Evolutionary conservation across 2,329 filamentous ascomycete genomes (phyloP), one percentile per base, ranked within the genome.

Genomic region (Juglanconis sp.): DNA sequence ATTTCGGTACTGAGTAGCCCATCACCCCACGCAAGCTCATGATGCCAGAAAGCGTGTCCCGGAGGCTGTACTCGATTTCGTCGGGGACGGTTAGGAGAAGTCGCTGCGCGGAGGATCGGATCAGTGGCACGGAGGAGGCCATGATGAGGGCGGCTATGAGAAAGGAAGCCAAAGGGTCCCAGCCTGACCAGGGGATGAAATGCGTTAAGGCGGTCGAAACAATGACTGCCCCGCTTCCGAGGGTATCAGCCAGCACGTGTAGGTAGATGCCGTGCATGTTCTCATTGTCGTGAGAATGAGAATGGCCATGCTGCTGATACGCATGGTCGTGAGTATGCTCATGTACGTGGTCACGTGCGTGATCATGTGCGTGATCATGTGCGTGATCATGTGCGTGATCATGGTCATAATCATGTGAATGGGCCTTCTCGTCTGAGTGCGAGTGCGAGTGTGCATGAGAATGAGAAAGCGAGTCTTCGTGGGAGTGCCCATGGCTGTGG

Each of bases 191-290:
- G 15, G 90, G 90, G 70, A 91, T 89, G 68, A 91, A 87, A 70
- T 96, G 89, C 0, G 96, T 96, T 30, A 98, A 80, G 0, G 91
- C 78, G 0, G 95, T 99, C 7, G 92, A 97, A 38, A 92, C 86
- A 63, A 99, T 96, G 52, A 99, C 95, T 1, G 95, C 95, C 1
- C 93, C 90, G 57, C 93, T 97, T 32, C 95, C 95, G 35, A 98
- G 86, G 0, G 95, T 96, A 72, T 99, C 95, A 5, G 95, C 95
- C 34, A 98, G 81, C 54, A 99, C 91, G 70, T 99, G 95, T 24
- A 99, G 80, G 74, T 96, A 99, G 66, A 99, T 98, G 11, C 95
- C 95, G 68, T 95, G 78, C 93, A 99, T 97, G 71, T 99, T 99
- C 69, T 99, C 65, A 42, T 59, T 50, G 2, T 90, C 87, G 67